These are phyloP conservation scores for Harrya chromipes DNA, from an alignment of 768 basidiomycete genomes.

Conservation along the genomic window DNA sequence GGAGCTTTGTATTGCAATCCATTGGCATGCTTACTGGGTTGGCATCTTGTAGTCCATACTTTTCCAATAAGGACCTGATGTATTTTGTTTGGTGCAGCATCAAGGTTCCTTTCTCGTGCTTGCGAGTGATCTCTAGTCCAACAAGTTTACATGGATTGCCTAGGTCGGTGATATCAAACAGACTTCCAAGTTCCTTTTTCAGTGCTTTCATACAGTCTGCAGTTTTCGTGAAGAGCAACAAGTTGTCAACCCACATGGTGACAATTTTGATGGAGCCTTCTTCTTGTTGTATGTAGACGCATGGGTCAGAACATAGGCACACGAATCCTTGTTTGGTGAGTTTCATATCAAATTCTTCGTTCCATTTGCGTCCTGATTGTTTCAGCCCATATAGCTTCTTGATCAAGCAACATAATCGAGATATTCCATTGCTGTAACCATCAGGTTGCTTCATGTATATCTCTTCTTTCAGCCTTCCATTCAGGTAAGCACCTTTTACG, in stretches of 20 bases:
- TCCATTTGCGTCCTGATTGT: constrained; percentile 30
- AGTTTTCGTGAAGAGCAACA: not conserved
- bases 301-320: not conserved
- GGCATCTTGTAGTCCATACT: not conserved
- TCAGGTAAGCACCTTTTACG: constrained; percentile 28
- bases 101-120: not conserved
- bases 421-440: constrained; percentile 17
- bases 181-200: not conserved
- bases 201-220: not conserved
- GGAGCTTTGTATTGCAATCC: not conserved
- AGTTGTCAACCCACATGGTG: constrained; percentile 17
- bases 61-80: not conserved
- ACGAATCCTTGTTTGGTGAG: not conserved
- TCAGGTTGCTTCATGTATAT: constrained; percentile 33
- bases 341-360: constrained; percentile 18
- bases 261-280: constrained; percentile 9
- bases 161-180: constrained; percentile 11
- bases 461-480: constrained; percentile 30
- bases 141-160: constrained; percentile 23
- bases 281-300: not conserved
- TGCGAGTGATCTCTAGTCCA: constrained; percentile 1
- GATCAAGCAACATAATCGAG: constrained; percentile 16
- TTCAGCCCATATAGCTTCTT: constrained; percentile 31
- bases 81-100: constrained; percentile 5
- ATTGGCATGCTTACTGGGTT: constrained; percentile 7